These are phyloP conservation scores for Ogataea neopini DNA, from an alignment of 805 yeast species.

Conservation along the genomic window DNA sequence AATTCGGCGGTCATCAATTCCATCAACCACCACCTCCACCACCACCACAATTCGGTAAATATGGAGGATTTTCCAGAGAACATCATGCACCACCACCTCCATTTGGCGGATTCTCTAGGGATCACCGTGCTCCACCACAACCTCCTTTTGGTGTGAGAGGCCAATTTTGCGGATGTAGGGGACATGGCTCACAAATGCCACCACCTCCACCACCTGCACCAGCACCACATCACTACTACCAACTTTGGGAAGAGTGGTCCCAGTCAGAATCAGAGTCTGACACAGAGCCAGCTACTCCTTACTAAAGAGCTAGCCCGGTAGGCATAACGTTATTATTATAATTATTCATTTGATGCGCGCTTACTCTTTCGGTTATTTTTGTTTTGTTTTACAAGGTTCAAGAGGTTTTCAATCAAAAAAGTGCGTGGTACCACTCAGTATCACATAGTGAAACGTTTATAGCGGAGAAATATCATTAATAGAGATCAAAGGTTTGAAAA, in stretches of 20 bases:
- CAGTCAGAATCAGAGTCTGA: slow-evolving; percentile 7
- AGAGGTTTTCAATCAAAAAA: neutral
- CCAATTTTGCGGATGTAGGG: neutral
- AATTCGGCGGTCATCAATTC: neutral
- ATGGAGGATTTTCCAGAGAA: neutral
- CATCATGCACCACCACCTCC: slow-evolving; percentile 7
- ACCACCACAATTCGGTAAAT: neutral
- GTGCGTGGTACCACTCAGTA: neutral
- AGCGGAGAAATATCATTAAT: neutral
- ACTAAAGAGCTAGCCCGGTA: neutral
- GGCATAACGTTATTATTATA: neutral
- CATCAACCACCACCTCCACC: slow-evolving; percentile 6
- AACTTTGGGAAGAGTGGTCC: slow-evolving; percentile 1
- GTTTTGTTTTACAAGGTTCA: neutral
- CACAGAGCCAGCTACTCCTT: slow-evolving; percentile 3
- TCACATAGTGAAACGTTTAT: too few relatives aligned
- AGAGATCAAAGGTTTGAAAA: neutral
- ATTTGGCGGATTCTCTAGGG: neutral
- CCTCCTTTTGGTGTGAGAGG: slow-evolving; percentile 2
- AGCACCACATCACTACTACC: neutral
- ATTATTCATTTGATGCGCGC: neutral
- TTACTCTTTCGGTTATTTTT: neutral
- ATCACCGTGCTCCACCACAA: neutral
- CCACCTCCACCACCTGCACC: slow-evolving; percentile 8
- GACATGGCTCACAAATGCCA: neutral